Evolutionary conservation across 768 basidiomycete species (phyloP), one percentile per base, ranked within the genome.

Genomic region (Porphyrellus cyaneotinctus): DNA sequence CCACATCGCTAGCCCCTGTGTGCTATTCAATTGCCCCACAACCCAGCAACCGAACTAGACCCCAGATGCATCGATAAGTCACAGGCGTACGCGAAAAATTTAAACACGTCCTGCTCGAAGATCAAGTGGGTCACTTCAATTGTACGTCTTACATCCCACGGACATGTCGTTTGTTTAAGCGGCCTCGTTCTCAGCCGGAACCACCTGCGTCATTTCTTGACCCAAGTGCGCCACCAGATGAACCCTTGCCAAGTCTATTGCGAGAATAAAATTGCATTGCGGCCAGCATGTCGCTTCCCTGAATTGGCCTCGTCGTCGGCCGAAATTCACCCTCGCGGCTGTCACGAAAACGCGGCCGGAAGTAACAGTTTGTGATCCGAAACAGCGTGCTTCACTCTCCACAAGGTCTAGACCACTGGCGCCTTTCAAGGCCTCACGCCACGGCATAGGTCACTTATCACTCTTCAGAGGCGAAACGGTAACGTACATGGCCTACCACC

Each of bases 401-500:
- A 13, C 22, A 3, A 39, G 48, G 60, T 62, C 60, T 26, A 60
- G 58, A 43, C 47, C 48, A 22, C 26, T 24, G 51, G 37, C 13
- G 22, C 31, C 47, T 36, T 15, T 28, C 26, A 28, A 9, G 26
- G 26, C 43, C 12, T 33, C 33, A 36, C 39, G 53, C 24, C 42
- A 43, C 36, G 30, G 12, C 42, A 18, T 28, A 41, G 30, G 59
- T 45, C 43, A 47, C 13, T 61, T 44, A 44, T 54, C 39, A 50
- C 36, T 58, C 49, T 14, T 50, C 46, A 44, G 17, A 6, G 39
- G n/a, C 10, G 32, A 48, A 20, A 55, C 12, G 45, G 39, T 46
- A 49, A 63, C 58, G 42, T 62, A 58, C 44, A 52, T 37, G 46
- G 48, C 52, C 63, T 53, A 53, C 33, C 51, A n/a, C 53, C 43